Evolutionary conservation across 2,329 filamentous ascomycete genomes (phyloP), one percentile per base, ranked within the genome.

Genomic region (Aspergillus pseudoterreus): DNA sequence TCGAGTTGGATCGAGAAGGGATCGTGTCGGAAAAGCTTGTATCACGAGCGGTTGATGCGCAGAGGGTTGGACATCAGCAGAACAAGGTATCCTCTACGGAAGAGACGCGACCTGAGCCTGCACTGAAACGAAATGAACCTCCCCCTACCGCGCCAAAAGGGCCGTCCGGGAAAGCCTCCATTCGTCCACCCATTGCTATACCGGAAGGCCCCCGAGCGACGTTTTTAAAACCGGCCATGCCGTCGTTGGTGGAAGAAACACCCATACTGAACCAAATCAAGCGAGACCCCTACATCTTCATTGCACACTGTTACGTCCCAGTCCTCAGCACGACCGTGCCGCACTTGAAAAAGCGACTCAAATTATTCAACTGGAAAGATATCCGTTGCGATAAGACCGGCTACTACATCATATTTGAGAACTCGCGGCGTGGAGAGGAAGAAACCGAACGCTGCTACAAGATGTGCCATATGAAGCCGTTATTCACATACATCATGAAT

Each of bases 401-500:
- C 0, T 99, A 96, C 70, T 97, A 90, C 67, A 84, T 97, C 47
- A 78, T 91, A n/a, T 99, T 99, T 64, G 83, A 88, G 46, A 87
- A 92, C 62, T 89, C 84, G 1, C 81, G 82, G 49, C 78, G 80
- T 8, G 92, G 92, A 2, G 86, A 91, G 62, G 79, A 85, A 50
- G 91, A 96, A 71, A 86, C 90, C 0, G 86, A 89, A 59, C 81
- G 88, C 55, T 96, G 92, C 67, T 92, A 84, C 69, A 80, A 83
- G 49, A 82, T 85, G 47, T 91, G 88, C 58, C 86, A 96, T 67
- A 86, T 88, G 67, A 86, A 87, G 41, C 82, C 88, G 5, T 83
- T 99, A 57, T 99, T 99, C 75, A 96, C 88, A 1, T 97, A 97
- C 61, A 80, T 82, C 54, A 92, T 99, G 88, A 82, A 84, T 42